Conservation (phyloP, 2,329 filamentous ascomycete genomes). For the Penicillium glabrum region DNA sequence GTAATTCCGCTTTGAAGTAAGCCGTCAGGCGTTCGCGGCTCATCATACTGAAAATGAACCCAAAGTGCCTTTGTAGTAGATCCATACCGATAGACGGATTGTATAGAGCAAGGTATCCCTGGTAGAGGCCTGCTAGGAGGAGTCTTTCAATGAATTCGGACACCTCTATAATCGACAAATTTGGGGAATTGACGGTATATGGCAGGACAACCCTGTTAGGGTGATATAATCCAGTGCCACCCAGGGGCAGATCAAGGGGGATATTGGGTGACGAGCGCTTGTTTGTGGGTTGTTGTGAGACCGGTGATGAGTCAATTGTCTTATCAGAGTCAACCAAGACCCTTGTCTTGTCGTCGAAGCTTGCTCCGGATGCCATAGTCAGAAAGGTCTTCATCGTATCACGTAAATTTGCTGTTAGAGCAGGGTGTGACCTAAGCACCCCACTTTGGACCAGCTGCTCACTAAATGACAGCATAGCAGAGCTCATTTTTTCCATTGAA, state of each 20-base stretch:
- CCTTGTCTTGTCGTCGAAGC: not conserved
- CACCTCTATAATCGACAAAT: not conserved
- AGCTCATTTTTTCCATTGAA: not conserved
- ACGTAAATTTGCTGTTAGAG: not conserved
- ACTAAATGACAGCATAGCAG: not conserved
- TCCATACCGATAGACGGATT: not conserved
- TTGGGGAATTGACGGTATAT: not conserved
- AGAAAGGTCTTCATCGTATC: not conserved
- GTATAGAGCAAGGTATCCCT: not conserved
- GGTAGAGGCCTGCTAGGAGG: not conserved
- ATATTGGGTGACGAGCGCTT: not conserved
- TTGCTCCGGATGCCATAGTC: not conserved
- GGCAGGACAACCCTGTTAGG: not conserved
- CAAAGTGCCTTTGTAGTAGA: not conserved
- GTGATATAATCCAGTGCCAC: not conserved
- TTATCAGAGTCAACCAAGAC: no score
- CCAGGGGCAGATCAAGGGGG: not conserved
- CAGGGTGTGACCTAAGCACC: not conserved
- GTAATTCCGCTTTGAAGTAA: not conserved
- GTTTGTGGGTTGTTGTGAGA: not conserved
- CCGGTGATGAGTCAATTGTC: not conserved
- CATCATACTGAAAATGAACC: not conserved
- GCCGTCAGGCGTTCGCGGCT: not conserved
- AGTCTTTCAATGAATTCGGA: not conserved
- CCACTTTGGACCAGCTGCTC: not conserved